Evolutionary conservation across 345 rosid species (phyloP).

Genomic region (Pelargonium nanum): DNA sequence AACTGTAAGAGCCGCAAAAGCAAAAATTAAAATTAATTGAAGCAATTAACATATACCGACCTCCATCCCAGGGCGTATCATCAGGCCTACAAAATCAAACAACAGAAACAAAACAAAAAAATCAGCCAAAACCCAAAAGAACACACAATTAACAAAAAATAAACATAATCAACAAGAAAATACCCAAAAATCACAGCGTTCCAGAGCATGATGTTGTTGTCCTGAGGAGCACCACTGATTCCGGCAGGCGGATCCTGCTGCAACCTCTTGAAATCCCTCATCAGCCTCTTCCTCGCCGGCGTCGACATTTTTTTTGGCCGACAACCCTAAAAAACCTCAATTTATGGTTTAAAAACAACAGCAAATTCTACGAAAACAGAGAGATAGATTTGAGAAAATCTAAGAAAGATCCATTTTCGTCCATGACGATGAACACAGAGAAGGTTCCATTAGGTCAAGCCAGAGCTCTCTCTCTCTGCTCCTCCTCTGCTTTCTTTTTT

Average conservation of each 20-base stretch:
- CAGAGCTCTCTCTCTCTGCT: neutral
- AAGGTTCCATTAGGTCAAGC: neutral
- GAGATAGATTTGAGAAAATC: neutral
- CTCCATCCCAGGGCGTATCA: constrained; percentile 86
- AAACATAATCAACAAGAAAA: neutral
- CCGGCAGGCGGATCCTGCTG: constrained; percentile 55
- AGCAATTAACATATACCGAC: constrained; percentile 21
- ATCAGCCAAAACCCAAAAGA: neutral
- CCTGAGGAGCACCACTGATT: constrained; percentile 50
- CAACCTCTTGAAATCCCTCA: constrained; percentile 57
- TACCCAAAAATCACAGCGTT: constrained; percentile 55
- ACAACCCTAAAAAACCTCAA: neutral
- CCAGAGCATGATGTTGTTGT: constrained; percentile 52
- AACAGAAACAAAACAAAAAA: constrained; percentile 2
- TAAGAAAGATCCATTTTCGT: neutral
- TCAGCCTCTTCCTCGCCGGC: constrained; percentile 49
- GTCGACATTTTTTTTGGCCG: constrained; percentile 29
- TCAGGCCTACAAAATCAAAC: constrained; percentile 49
- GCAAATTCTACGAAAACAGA: neutral
- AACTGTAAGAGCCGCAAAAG: neutral
- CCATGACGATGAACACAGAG: neutral
- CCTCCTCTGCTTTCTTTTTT: too few relatives aligned
- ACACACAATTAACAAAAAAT: constrained; percentile 12
- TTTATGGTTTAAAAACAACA: neutral
- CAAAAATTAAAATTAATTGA: too few relatives aligned